Conservation (phyloP, 345 rosid species). For the Syzygium jambos region DNA sequence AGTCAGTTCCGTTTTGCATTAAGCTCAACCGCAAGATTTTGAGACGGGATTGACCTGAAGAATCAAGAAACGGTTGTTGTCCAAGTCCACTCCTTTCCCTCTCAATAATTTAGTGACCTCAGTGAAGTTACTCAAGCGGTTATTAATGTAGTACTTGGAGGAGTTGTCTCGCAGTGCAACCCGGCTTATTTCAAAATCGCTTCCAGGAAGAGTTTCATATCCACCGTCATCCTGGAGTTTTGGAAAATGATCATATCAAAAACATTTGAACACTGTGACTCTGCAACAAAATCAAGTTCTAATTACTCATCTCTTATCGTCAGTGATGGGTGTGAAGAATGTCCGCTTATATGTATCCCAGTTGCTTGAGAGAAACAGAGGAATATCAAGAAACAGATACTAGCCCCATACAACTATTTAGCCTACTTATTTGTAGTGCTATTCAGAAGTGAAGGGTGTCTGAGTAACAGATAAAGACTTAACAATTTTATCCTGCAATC, state of each 20-base stretch:
- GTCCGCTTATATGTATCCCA: background rate
- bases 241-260: background rate
- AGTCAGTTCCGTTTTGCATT: background rate
- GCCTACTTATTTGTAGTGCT: too few species aligned
- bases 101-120: conserved; percentile 86
- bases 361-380: background rate
- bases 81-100: conserved; percentile 96
- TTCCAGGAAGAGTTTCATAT: conserved; percentile 78
- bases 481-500: background rate
- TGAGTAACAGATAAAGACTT: background rate
- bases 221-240: conserved; percentile 67
- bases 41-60: conserved; percentile 59
- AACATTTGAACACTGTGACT: background rate
- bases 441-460: too few species aligned
- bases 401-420: too few species aligned
- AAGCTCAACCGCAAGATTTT: background rate
- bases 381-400: too few species aligned
- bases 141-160: conserved; percentile 85
- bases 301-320: background rate
- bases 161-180: conserved; percentile 94
- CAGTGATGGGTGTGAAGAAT: background rate
- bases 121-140: conserved; percentile 78
- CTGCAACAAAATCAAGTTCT: background rate
- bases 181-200: conserved; percentile 85
- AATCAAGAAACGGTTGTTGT: conserved; percentile 96